Base-by-base conservation (phyloP, 2,329 filamentous ascomycete genomes). In the Calonectria multiphialidica region DNA sequence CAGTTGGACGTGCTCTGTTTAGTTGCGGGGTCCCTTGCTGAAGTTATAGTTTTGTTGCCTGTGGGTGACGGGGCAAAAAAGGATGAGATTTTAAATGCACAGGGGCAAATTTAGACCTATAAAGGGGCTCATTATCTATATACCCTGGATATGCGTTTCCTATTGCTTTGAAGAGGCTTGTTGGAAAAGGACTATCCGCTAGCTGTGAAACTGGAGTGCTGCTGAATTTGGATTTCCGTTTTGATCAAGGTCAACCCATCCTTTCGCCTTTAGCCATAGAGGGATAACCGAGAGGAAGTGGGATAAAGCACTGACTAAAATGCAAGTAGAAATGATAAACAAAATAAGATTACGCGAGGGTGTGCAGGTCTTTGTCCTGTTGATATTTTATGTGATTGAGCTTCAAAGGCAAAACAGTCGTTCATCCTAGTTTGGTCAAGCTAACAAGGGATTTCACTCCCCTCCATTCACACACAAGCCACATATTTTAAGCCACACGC, bases 401-500 rank as follows among this genome's bases (percentile, higher is more conserved):
- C 5, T 37, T 25, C 6, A 40, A 18, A 2, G 9, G 50, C 15
- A 57, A 18, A 37, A 40, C 13, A 57, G 21, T 40, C 30, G 30
- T 57, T 21, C 13, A 40, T 40, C n/a, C 53, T 40, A 25, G 35
- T 21, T 59, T 13, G 25, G 2, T 12, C 13, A 59, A 21, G 21
- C 21, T 28, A 40, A 30, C 21, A 9, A 25, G 35, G 15, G 13
- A 59, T 6, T 7, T 59, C 53, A 40, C 15, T 16, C 12, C 42
- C 18, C n/a, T 30, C 37, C 53, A 59, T 40, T 53, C 49, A 33
- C 49, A n/a, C 53, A 59, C 35, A 25, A 59, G 57, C 57, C 40
- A 45, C 57, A 62, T 7, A 33, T 30, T 66, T 71, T 67, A 50
- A 50, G 68, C 62, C 61, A 70, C 49, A 64, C 75, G 76, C 77